Evolutionary conservation across 2,329 filamentous ascomycete species (phyloP).

Genomic region (Pestalotiopsis fici): DNA sequence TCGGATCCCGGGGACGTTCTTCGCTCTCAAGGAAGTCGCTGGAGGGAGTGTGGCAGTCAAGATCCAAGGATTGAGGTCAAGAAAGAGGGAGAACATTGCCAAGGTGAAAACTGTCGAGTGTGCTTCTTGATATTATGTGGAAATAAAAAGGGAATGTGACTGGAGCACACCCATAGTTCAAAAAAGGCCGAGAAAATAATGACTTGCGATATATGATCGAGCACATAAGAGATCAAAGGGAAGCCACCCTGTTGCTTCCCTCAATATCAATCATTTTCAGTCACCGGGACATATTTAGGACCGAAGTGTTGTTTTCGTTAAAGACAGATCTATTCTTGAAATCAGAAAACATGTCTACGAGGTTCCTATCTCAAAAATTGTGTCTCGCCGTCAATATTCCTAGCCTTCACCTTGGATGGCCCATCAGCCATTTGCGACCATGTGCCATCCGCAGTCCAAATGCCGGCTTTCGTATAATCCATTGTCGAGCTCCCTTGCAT

Average conservation of each 20-base stretch:
- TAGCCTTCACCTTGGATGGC: conserved; percentile 47
- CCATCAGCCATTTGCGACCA: conserved; percentile 69
- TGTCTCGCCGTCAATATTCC: conserved; percentile 16
- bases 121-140: background rate
- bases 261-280: too few relatives aligned
- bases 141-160: background rate
- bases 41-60: background rate
- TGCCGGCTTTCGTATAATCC: conserved; percentile 77
- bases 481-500: conserved; percentile 64
- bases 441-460: conserved; percentile 63
- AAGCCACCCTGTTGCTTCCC: too few relatives aligned
- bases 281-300: too few relatives aligned
- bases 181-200: too few relatives aligned
- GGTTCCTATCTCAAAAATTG: background rate
- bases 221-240: too few relatives aligned
- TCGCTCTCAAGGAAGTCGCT: background rate
- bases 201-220: too few relatives aligned
- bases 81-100: background rate
- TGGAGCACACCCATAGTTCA: background rate
- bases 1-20: background rate
- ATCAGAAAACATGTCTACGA: background rate
- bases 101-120: background rate
- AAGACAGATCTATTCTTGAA: background rate
- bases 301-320: too few relatives aligned
- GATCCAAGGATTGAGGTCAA: background rate